These are phyloP conservation scores for Sugiyamaella chiloensis DNA, from an alignment of 805 yeast genomes.

Conservation along the genomic window DNA sequence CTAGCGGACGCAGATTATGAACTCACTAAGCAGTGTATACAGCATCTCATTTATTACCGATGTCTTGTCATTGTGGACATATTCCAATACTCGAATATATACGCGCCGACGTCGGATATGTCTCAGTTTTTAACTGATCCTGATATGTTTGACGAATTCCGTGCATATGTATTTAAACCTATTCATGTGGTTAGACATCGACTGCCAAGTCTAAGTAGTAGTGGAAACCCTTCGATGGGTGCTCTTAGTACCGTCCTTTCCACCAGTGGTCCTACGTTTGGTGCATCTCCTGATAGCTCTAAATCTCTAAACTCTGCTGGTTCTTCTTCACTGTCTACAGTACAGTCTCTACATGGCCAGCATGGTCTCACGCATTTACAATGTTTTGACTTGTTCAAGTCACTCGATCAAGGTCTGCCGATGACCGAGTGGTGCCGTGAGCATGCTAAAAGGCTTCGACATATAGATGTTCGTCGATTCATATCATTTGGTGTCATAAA, in stretches of 20 bases:
- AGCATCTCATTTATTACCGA: slow-evolving; percentile 85
- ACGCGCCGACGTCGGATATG: slow-evolving; percentile 82
- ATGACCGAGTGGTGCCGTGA: slow-evolving; percentile 79
- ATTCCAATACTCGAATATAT: slow-evolving; percentile 83
- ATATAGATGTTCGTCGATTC: slow-evolving; percentile 80
- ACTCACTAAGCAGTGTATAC: slow-evolving; percentile 81
- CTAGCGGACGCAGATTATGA: slow-evolving; percentile 77
- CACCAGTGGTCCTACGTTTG: not conserved
- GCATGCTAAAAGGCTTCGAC: slow-evolving; percentile 52
- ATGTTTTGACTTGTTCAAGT: slow-evolving; percentile 64
- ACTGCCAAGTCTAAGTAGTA: slow-evolving; percentile 1
- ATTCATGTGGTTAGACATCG: slow-evolving; percentile 20
- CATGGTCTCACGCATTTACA: slow-evolving; percentile 11
- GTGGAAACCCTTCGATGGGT: slow-evolving; percentile 1
- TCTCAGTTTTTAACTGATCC: slow-evolving; percentile 62
- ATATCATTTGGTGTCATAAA: slow-evolving; percentile 82
- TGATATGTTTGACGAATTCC: slow-evolving; percentile 76
- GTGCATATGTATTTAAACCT: slow-evolving; percentile 62
- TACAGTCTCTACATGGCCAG: slow-evolving; percentile 1
- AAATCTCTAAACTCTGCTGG: not conserved
- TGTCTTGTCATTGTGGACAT: slow-evolving; percentile 81
- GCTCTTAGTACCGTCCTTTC: slow-evolving; percentile 1
- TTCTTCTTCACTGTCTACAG: slow-evolving; percentile 9
- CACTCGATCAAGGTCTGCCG: slow-evolving; percentile 73
- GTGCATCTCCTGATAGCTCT: slow-evolving; percentile 4